A percentile compares a stretch with the other conserved stretches of the same genome.
Conservation (phyloP, 2,329 filamentous ascomycete species). For the Fusarium chlamydosporum region DNA sequence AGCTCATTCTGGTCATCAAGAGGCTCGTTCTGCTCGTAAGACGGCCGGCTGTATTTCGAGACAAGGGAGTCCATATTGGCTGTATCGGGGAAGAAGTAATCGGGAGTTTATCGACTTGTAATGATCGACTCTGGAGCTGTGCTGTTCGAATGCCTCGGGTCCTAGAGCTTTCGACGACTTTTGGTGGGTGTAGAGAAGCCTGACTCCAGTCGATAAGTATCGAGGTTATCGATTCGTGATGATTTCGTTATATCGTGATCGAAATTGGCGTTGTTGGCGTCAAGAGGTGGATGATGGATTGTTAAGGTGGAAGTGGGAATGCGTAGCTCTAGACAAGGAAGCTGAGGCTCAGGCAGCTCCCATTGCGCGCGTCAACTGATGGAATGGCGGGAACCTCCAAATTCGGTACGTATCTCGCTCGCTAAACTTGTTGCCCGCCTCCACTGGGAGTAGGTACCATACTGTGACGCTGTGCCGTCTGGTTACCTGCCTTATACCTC, state of each 20-base stretch:
- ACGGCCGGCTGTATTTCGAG: slow-evolving; percentile 87
- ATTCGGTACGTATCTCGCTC: slow-evolving; percentile 33
- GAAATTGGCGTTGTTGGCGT: slow-evolving; percentile 24
- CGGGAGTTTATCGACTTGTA: slow-evolving; percentile 24
- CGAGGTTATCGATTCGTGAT: slow-evolving; percentile 20
- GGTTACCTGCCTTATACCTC: background rate
- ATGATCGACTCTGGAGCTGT: slow-evolving; percentile 23
- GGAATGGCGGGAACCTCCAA: slow-evolving; percentile 15
- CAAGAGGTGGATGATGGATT: slow-evolving; percentile 15
- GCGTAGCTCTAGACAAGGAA: slow-evolving; percentile 46
- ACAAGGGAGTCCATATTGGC: slow-evolving; percentile 89
- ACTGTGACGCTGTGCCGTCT: slow-evolving; percentile 1
- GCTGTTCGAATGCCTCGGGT: slow-evolving; percentile 18
- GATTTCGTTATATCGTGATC: slow-evolving; percentile 33
- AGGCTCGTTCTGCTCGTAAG: slow-evolving; percentile 78
- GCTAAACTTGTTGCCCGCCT: background rate
- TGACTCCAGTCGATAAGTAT: slow-evolving; percentile 3
- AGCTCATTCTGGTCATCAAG: slow-evolving; percentile 80
- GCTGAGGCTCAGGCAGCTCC: slow-evolving; percentile 60
- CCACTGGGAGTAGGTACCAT: background rate
- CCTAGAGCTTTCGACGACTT: slow-evolving; percentile 21
- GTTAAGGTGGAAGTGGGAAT: slow-evolving; percentile 34
- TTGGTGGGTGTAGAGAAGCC: background rate
- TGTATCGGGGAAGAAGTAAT: slow-evolving; percentile 25
- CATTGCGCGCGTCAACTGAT: slow-evolving; percentile 59